Evolutionary conservation across 768 basidiomycete species (phyloP).

Genomic region (Boletus reticuloceps): DNA sequence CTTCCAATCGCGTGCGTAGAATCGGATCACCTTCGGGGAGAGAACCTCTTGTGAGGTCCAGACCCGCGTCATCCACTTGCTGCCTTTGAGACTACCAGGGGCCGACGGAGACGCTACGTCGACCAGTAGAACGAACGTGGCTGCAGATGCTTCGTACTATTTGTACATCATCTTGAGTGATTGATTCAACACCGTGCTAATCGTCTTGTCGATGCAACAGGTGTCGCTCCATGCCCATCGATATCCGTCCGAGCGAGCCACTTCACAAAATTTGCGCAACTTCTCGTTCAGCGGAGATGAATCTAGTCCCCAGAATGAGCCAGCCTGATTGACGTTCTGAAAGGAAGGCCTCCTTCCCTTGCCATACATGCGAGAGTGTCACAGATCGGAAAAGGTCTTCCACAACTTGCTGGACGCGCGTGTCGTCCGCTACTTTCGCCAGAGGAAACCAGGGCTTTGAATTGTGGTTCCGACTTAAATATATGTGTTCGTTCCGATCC

Average conservation of each 20-base stretch:
- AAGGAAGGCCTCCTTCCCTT: constrained; percentile 9
- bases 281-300: constrained; percentile 1
- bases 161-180: constrained; percentile 14
- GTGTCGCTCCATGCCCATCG: constrained; percentile 16
- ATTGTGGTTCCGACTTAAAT: too few relatives aligned
- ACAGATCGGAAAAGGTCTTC: constrained; percentile 6
- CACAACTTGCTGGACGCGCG: background rate
- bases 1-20: constrained; percentile 9
- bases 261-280: constrained; percentile 6
- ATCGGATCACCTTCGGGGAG: constrained; percentile 3
- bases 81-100: background rate
- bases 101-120: background rate
- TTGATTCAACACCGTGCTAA: constrained; percentile 1
- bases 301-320: constrained; percentile 4
- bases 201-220: constrained; percentile 12
- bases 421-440: too few relatives aligned
- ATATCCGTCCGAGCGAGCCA: constrained; percentile 1
- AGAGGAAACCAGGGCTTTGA: too few relatives aligned
- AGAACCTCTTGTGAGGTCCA: constrained; percentile 19
- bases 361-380: constrained; percentile 13
- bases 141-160: constrained; percentile 8
- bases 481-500: too few relatives aligned
- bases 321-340: background rate
- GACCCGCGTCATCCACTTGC: constrained; percentile 9
- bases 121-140: constrained; percentile 1